Conservation (phyloP, 495 filamentous ascomycete species). For the Friedmanniomyces simplex region DNA sequence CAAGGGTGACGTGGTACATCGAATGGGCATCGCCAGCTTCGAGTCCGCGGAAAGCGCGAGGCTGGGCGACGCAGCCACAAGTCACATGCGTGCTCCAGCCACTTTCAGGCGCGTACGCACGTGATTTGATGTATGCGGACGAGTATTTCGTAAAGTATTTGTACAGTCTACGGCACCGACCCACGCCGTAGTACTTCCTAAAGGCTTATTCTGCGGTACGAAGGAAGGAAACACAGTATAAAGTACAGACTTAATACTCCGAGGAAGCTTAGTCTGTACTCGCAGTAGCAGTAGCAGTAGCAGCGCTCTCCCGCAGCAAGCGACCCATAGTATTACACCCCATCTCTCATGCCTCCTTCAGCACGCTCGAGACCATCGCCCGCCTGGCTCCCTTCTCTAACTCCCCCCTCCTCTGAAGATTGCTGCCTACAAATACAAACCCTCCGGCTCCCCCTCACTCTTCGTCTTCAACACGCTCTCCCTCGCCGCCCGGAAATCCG, state of each 20-base stretch:
- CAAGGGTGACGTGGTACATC: not conserved
- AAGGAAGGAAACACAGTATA: too few species aligned
- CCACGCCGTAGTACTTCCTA: too few species aligned
- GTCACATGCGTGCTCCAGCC: not conserved
- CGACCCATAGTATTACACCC: not conserved
- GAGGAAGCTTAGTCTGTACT: too few species aligned
- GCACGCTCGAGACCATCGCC: too few species aligned
- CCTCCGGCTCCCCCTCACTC: conserved; percentile 95
- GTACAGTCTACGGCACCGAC: too few species aligned
- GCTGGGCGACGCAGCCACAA: not conserved
- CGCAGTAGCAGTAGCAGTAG: too few species aligned
- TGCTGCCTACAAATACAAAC: conserved; percentile 94
- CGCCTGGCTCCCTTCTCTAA: not conserved
- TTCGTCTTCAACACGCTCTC: conserved; percentile 98
- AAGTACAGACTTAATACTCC: too few species aligned
- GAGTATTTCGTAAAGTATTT: too few species aligned
- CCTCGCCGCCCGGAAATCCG: conserved; percentile 84
- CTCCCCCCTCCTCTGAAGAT: not conserved
- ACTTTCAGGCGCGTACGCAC: not conserved
- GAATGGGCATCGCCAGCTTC: not conserved
- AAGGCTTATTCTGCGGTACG: too few species aligned
- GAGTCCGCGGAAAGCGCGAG: not conserved
- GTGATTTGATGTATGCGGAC: not conserved
- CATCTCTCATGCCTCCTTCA: not conserved
- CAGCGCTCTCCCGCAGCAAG: not conserved